A percentile compares a stretch with the other conserved stretches of the same genome.
Evolutionary conservation across 2,329 filamentous ascomycete species (phyloP).

Genomic region (Didymella glomerata): DNA sequence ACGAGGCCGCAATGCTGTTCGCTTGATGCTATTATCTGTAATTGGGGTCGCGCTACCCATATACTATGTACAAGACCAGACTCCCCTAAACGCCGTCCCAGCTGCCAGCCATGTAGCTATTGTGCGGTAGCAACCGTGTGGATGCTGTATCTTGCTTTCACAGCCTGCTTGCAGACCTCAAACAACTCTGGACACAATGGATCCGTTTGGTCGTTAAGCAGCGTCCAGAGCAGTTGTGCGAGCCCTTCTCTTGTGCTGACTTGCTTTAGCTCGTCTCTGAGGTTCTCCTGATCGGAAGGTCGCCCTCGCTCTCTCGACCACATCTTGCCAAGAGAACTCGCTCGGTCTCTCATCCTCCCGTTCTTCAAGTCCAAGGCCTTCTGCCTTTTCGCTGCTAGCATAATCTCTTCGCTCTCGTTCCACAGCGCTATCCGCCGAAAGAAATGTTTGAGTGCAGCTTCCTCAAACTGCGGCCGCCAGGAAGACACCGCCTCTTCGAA

Average conservation of each 20-base stretch:
- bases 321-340: constrained; percentile 24
- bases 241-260: constrained; percentile 35
- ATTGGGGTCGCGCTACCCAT: not conserved
- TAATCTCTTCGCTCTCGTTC: constrained; percentile 29
- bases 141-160: constrained; percentile 33
- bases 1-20: not conserved
- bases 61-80: constrained; percentile 8
- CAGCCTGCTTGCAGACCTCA: constrained; percentile 27
- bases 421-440: constrained; percentile 33
- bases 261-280: constrained; percentile 32
- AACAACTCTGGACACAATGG: constrained; percentile 25
- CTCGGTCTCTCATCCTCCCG: constrained; percentile 18
- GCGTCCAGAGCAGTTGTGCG: constrained; percentile 37
- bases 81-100: constrained; percentile 6
- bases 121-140: constrained; percentile 5
- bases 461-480: constrained; percentile 28
- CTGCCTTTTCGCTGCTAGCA: constrained; percentile 24
- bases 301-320: constrained; percentile 25
- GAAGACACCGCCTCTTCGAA: constrained; percentile 27
- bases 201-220: constrained; percentile 28
- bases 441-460: constrained; percentile 33
- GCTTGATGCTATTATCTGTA: not conserved
- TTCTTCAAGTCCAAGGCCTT: constrained; percentile 24
- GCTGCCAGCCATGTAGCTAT: constrained; percentile 8
- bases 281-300: constrained; percentile 6